Base-by-base conservation (phyloP, 805 yeast genomes). In the Isabelozyma rhagii region DNA sequence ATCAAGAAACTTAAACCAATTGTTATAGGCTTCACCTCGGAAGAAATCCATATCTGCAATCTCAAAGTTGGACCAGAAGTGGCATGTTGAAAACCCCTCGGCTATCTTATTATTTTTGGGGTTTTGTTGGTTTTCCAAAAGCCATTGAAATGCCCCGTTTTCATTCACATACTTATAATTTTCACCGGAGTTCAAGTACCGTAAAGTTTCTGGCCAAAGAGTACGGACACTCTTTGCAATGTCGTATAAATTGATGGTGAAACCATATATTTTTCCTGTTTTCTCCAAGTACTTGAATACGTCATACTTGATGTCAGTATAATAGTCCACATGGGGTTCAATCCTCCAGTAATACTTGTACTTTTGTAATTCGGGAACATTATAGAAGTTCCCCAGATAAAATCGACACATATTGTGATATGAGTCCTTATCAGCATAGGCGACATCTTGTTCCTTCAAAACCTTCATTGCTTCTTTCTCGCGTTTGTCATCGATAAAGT, bases 61-160 rank as follows among this genome's bases (percentile, higher is more conserved):
- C 61, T 90, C 97, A 57, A 89, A 90, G 64, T 89, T 90, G 21
- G 92, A 82, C 96, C 96, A 90, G 67, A 90, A 89, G 67, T 90
- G 96, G 60, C 96, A 90, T 1, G 82, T 77, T n/a, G 84, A 79
- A 59, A 79, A 81, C 2, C 77, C 77, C 4, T 79, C 77, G 1
- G 85, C 69, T 3, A 51, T 52, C 43, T 56, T 41, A 4, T 68
- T 64, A 51, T 77, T 77, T 14, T 68, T 52, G 0, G 86, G 85
- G 53, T 77, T 71, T 60, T 80, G 85, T 54, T 72, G 63, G 54
- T 76, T 68, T 47, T 81, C 83, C 4, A 79, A 65, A 10, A 81
- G 61, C 75, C 81, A 82, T 49, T 80, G 76, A 54, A 74, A 74
- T 1, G 85, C 79, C 0, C 82, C 85, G 54, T 71, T 66, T 28